Evolutionary conservation across 306 rosid genomes (phyloP), one percentile per base, ranked within the genome.

Genomic region (Medicago ruthenica): DNA sequence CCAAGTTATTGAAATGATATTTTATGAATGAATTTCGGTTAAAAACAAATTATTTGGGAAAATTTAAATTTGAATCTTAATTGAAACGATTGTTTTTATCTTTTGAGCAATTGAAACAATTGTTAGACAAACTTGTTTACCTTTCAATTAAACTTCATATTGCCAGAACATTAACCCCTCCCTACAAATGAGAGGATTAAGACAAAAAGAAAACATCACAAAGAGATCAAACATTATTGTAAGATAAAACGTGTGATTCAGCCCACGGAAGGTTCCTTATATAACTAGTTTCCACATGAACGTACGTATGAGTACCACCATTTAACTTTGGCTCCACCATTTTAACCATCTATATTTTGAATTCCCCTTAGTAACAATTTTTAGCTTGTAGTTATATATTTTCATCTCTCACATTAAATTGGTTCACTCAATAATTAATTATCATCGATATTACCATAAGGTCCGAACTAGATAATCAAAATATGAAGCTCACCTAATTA

Each of bases 191-290:
- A 6, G 7, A n/a, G 58, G 21, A 5, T 45, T 13, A 45, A 16
- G 20, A 51, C 21, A 16, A 51, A 51, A 18, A 18, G 11, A 17
- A 51, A 54, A 18, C 24, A 54, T 53, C 10, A 53, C 57, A 22
- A 82, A 75, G 13, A 65, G 77, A 20, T 82, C 84, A 82, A 82
- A 80, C 90, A 82, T 53, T 31, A 53, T 80, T 72, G 57, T 71
- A 55, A 71, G 64, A 42, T 76, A 44, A 77, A 63, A 60, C 41
- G 41, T 75, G 65, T 42, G 76, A 55, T 82, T 80, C 75, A 55
- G 39, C 75, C 75, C 62, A 67, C 62, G 66, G 84, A 77, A 70
- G 75, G 47, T 65, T 76, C 80, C 84, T 84, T 67, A 8, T 59
- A 1, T 58, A 70, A 65, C 82, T 71, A 63, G 55, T 71, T 79